Evolutionary conservation across 2,329 filamentous ascomycete genomes (phyloP), one percentile per base, ranked within the genome.

Genomic region (Blastomyces emzantsi): DNA sequence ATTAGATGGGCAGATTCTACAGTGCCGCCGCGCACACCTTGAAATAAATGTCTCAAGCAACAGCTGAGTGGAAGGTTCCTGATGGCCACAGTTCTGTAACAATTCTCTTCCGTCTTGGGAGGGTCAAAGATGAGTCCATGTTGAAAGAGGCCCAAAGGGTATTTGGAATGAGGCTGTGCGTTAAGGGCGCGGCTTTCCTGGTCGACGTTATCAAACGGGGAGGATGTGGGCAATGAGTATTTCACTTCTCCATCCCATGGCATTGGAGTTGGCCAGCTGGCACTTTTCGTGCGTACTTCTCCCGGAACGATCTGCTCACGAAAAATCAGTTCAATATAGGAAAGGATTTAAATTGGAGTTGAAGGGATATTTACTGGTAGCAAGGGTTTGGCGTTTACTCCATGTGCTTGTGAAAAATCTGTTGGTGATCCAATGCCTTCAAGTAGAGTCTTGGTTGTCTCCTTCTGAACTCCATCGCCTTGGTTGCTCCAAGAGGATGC

Each of bases 101-200:
- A 64, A 52, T 74, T 67, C 4, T 57, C 60, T 22, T 73, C 70
- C 2, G 43, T 22, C 47, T 56, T 36, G 3, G 64, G 57, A 6
- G 73, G 73, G 0, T 70, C 65, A 56, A 72, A 75, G 49, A 73
- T 69, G n/a, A 75, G 65, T 0, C 72, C 73, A 25, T 73, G 72
- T 56, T 73, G 70, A 59, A 72, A 73, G 13, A 73, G 54, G 64
- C 66, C 69, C 28, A 67, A 67, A 13, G 33, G 72, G 47, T 65
- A 66, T 69, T 28, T 66, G 67, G 13, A 28, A 41, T 11, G 57
- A 41, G 22, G 54, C 19, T 39, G 39, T 17, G 30, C 22, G 11
- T 39, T 57, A 19, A 57, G 9, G 11, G 62, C 57, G 8, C n/a
- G 41, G 19, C 17, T 19, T 49, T 47, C 33, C 28, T 63, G 25